Conservation (phyloP, 768 basidiomycete species). For the Auricularia auricula-judae region DNA sequence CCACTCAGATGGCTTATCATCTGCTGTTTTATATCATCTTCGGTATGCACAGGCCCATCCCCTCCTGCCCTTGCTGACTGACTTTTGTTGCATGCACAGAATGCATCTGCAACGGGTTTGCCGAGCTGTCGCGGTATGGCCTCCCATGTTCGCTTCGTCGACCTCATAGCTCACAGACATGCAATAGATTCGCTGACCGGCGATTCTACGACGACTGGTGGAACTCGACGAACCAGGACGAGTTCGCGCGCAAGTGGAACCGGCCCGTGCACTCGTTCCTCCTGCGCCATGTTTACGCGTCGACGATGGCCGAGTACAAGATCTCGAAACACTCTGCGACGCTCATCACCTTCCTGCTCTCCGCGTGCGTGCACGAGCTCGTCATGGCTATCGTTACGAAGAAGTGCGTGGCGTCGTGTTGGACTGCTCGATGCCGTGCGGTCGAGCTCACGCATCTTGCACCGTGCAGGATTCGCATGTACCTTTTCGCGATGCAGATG, state of each 20-base stretch:
- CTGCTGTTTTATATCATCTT: conserved; percentile 81
- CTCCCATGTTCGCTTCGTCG: conserved; percentile 17
- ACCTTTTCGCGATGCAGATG: conserved; percentile 76
- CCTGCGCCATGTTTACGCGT: conserved; percentile 89
- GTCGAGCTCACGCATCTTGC: background rate
- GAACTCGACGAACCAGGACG: conserved; percentile 96
- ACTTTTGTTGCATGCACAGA: conserved; percentile 32
- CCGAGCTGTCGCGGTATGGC: conserved; percentile 65
- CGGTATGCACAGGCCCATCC: conserved; percentile 27
- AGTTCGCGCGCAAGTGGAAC: conserved; percentile 98
- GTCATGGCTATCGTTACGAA: conserved; percentile 94
- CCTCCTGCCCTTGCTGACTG: too few relatives aligned
- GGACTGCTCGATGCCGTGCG: too few relatives aligned
- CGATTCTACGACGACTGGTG: conserved; percentile 99
- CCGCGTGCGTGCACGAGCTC: conserved; percentile 83
- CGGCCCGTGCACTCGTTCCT: conserved; percentile 92
- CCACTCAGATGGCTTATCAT: conserved; percentile 53
- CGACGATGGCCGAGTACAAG: conserved; percentile 66
- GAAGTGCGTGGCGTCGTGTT: conserved; percentile 39
- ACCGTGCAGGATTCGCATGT: conserved; percentile 48
- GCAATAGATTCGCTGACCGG: conserved; percentile 67
- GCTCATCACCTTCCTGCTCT: conserved; percentile 85
- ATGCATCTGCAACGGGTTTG: conserved; percentile 94
- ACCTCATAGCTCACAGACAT: conserved; percentile 25
- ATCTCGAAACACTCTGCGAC: conserved; percentile 75